Base-by-base conservation (phyloP, 2,329 filamentous ascomycete genomes). In the Lasiodiplodia sp. region DNA sequence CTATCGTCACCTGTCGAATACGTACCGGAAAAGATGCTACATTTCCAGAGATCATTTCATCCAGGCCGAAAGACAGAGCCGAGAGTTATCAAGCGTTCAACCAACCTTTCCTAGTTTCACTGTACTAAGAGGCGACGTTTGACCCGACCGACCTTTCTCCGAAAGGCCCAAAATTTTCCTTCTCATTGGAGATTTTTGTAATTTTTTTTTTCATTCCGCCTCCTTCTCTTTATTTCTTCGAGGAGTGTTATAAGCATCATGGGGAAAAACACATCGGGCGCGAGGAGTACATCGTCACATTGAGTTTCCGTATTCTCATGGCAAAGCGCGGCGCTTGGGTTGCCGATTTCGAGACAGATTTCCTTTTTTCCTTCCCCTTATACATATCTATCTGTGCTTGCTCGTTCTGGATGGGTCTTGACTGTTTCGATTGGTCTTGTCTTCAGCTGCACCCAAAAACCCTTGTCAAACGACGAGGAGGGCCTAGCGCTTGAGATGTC, bases 301-400 rank as follows among this genome's bases (percentile, higher is more conserved):
- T 21, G 11, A n/a, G 7, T 52, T 64, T 51, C 25, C 12, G n/a
- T 3, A 34, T 52, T 52, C 31, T 64, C 31, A 38, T 52, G 21
- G 60, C 60, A 64, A 64, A 64, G 60, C 60, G 60, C 52, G 60
- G 60, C 60, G 60, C 60, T 38, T 52, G 60, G 60, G 40, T n/a
- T 64, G 60, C n/a, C 47, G 60, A 2, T 57, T 38, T 63, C 28
- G 25, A 51, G 58, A 63, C 40, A 63, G 40, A 63, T 16, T 51
- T 60, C 56, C 25, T 37, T 51, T 21, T 51, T 23, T 37, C 58
- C 16, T 63, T n/a, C 18, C 34, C 10, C 23, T 51, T 51, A 10
- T 37, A 34, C 31, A 34, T 34, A 34, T 31, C 40, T 63, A 10
- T 34, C 58, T 5, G 12, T 16, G 23, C 21, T 28, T 44, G 18